Conservation (phyloP, 2,329 filamentous ascomycete genomes). For the Pseudohalonectria lignicola region DNA sequence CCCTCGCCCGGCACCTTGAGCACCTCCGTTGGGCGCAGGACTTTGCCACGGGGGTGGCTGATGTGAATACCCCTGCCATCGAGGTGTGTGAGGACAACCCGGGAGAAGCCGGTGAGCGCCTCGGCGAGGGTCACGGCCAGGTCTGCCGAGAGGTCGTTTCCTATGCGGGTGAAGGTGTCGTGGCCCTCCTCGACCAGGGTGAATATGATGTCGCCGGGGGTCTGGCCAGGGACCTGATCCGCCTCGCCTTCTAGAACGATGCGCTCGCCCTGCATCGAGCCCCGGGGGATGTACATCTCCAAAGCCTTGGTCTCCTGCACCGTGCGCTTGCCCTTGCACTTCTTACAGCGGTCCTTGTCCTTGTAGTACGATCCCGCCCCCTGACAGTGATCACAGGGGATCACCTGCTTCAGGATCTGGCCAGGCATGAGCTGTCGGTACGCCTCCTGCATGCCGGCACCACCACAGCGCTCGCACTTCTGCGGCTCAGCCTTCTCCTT, state of each 20-base stretch:
- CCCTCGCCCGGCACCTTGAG: slow-evolving; percentile 83
- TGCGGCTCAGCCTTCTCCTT: slow-evolving; percentile 85
- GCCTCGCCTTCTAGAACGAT: slow-evolving; percentile 90
- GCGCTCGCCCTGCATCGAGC: slow-evolving; percentile 74
- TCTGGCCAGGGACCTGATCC: slow-evolving; percentile 81
- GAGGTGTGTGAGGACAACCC: slow-evolving; percentile 83
- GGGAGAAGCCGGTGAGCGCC: slow-evolving; percentile 77
- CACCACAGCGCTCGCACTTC: slow-evolving; percentile 75
- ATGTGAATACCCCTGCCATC: slow-evolving; percentile 86
- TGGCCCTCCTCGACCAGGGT: slow-evolving; percentile 74
- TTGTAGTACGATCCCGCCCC: slow-evolving; percentile 82
- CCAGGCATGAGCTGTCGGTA: slow-evolving; percentile 79
- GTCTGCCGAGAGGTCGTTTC: slow-evolving; percentile 73
- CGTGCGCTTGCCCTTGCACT: slow-evolving; percentile 89
- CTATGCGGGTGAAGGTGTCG: slow-evolving; percentile 70
- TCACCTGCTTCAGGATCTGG: slow-evolving; percentile 69
- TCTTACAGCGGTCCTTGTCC: slow-evolving; percentile 97
- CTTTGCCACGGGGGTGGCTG: slow-evolving; percentile 66
- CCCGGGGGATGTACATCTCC: slow-evolving; percentile 90
- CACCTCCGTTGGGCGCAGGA: slow-evolving; percentile 73
- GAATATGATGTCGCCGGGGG: slow-evolving; percentile 89
- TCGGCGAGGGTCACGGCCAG: slow-evolving; percentile 74
- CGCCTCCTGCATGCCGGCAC: slow-evolving; percentile 64
- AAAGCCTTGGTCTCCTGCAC: slow-evolving; percentile 85
- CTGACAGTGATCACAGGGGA: slow-evolving; percentile 72